These are phyloP conservation scores for Colletotrichum sp. DNA, from an alignment of 2,329 filamentous ascomycete species.

Conservation along the genomic window DNA sequence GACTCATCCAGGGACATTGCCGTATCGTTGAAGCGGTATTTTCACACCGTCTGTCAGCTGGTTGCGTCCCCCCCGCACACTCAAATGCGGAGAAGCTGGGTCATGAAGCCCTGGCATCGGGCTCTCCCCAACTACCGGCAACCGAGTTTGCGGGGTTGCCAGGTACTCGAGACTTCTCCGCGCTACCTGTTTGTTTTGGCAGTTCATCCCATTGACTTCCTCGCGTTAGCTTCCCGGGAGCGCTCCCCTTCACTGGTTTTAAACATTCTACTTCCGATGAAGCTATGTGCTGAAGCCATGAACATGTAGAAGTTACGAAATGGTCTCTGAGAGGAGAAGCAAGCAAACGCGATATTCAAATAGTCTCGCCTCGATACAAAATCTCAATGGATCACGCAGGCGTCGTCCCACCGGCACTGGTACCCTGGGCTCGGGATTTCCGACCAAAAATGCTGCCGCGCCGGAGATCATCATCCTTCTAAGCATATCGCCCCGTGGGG, in stretches of 20 bases:
- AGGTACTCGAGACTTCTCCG: background rate
- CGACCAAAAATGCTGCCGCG: background rate
- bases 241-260: background rate
- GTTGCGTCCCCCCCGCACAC: background rate
- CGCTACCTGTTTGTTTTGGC: background rate
- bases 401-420: background rate
- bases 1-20: background rate
- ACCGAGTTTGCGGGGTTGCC: background rate
- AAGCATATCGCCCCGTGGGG: background rate
- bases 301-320: background rate
- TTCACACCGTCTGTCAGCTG: background rate
- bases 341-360: background rate
- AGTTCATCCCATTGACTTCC: background rate
- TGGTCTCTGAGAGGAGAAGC: background rate
- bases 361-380: background rate
- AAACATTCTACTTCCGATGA: background rate
- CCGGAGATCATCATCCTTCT: slow-evolving; percentile 1
- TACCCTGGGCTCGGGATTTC: background rate
- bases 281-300: background rate
- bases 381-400: background rate
- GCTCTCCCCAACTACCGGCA: background rate
- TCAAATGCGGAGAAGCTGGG: slow-evolving; percentile 5
- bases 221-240: background rate
- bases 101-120: background rate
- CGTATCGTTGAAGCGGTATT: background rate